A percentile compares a stretch with the other conserved stretches of the same genome.
Evolutionary conservation across 2,329 filamentous ascomycete species (phyloP).

Genomic region (Calonectria montana): DNA sequence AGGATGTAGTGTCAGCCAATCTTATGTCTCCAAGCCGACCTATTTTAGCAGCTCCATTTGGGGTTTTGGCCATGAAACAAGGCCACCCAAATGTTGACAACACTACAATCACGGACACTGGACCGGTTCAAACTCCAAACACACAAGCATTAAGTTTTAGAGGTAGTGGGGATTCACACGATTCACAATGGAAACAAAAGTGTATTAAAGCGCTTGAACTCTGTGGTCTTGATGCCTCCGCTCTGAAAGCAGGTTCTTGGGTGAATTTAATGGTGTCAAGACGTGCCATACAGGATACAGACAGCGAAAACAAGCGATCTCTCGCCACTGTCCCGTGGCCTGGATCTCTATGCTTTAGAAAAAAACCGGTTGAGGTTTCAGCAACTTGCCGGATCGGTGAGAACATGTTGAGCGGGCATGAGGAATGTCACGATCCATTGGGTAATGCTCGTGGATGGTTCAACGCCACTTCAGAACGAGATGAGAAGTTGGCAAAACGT

Average conservation of each 20-base stretch:
- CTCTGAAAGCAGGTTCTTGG: conserved; percentile 61
- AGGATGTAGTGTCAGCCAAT: conserved; percentile 55
- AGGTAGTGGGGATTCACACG: conserved; percentile 53
- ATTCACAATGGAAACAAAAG: conserved; percentile 60
- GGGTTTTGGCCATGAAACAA: conserved; percentile 50
- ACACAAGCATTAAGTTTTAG: conserved; percentile 60
- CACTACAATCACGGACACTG: conserved; percentile 45
- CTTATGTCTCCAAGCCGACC: conserved; percentile 55
- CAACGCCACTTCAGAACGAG: conserved; percentile 55
- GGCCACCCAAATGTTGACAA: conserved; percentile 29
- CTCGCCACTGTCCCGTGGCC: conserved; percentile 65
- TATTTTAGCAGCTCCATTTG: conserved; percentile 67
- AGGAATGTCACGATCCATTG: conserved; percentile 62
- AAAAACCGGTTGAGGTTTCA: conserved; percentile 55
- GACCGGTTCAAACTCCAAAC: conserved; percentile 63
- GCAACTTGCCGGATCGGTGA: conserved; percentile 55
- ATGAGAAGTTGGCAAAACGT: conserved; percentile 59
- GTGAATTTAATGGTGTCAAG: conserved; percentile 62
- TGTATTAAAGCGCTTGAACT: conserved; percentile 64
- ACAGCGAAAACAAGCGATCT: conserved; percentile 54
- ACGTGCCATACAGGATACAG: conserved; percentile 55
- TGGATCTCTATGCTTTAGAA: conserved; percentile 64
- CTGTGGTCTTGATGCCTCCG: conserved; percentile 58
- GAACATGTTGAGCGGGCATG: conserved; percentile 49
- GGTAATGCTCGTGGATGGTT: conserved; percentile 63